Conservation (phyloP, 2,329 filamentous ascomycete species). For the Trichoderma sp. region DNA sequence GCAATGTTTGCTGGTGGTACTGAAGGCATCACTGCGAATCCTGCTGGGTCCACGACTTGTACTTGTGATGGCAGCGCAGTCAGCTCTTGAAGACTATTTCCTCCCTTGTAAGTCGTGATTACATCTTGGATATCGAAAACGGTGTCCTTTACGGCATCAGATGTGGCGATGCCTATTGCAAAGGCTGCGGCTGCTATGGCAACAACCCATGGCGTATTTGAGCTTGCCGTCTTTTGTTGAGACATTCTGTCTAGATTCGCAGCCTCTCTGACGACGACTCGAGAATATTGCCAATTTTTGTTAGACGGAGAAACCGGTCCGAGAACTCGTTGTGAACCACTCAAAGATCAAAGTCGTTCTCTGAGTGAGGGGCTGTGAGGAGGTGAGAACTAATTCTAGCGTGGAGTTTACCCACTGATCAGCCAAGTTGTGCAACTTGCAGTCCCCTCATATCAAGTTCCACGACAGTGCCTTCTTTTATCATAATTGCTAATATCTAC, state of each 20-base stretch:
- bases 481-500: not conserved
- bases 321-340: not conserved
- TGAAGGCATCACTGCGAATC: constrained; percentile 3
- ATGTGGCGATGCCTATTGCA: constrained; percentile 12
- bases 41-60: constrained; percentile 11
- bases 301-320: not conserved
- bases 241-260: not conserved
- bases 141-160: not conserved
- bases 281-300: not conserved
- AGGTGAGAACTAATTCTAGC: not conserved
- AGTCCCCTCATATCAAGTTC: not conserved
- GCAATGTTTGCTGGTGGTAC: constrained; percentile 16
- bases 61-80: constrained; percentile 13
- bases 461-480: not conserved
- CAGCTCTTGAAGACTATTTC: not conserved
- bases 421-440: not conserved
- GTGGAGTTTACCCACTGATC: not conserved
- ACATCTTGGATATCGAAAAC: not conserved
- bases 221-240: not conserved
- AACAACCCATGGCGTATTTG: not conserved
- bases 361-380: not conserved
- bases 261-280: not conserved
- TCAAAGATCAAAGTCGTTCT: not conserved
- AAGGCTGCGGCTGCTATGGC: constrained; percentile 2
- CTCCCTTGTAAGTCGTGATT: not conserved